phyloP scores from a whole-genome alignment of 345 rosid species.

The Luvunga scandens region DNA sequence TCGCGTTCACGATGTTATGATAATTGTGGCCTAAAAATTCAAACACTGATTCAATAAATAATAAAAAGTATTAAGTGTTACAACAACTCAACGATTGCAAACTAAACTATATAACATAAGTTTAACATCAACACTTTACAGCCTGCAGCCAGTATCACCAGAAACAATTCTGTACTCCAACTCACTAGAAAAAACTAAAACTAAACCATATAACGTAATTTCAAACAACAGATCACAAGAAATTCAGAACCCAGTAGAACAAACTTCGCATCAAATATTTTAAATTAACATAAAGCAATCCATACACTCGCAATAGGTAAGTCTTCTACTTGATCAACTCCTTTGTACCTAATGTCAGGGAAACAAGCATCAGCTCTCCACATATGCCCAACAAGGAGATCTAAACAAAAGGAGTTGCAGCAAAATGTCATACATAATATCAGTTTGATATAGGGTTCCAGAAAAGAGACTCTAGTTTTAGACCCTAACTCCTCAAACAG shows the following conservation, averaged over 20 bases:
- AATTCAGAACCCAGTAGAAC: no score
- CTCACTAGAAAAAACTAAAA: background rate
- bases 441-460: background rate
- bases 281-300: background rate
- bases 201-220: no score
- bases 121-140: background rate
- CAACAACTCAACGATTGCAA: no score
- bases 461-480: background rate
- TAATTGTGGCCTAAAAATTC: no score
- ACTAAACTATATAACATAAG: no score
- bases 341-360: background rate
- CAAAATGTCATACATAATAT: background rate
- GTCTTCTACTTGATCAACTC: background rate
- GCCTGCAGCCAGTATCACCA: background rate
- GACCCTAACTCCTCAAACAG: background rate
- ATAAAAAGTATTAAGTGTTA: no score
- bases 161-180: background rate
- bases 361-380: background rate
- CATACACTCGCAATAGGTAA: background rate
- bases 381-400: background rate
- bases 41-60: no score
- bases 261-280: background rate
- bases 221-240: no score
- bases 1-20: no score
- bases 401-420: background rate